Percentiles rank a stretch among this genome's conserved stretches.
phyloP scores from a whole-genome alignment of 441 rosid genomes.

The Mallotus repandus region DNA sequence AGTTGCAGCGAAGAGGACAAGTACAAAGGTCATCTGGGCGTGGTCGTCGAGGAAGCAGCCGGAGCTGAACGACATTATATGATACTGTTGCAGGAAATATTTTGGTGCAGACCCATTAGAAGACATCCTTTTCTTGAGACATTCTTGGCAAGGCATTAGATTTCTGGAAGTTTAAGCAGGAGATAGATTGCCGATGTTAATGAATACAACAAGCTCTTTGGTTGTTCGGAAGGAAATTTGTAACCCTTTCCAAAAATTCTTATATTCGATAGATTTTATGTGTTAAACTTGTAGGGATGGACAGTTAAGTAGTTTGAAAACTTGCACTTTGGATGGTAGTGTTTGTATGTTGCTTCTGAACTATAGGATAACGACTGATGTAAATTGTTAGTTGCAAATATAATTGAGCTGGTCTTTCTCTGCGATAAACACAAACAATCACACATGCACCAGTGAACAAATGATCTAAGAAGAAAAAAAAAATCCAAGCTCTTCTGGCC shows the following conservation, averaged over 20 bases:
- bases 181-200: background rate
- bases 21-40: slow-evolving; percentile 29
- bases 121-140: background rate
- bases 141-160: background rate
- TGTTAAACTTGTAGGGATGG: background rate
- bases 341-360: background rate
- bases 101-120: background rate
- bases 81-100: background rate
- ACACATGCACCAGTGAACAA: background rate
- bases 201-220: slow-evolving; percentile 1
- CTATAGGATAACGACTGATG: background rate
- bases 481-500: too few species aligned
- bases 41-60: slow-evolving; percentile 47
- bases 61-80: slow-evolving; percentile 21
- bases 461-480: too few species aligned
- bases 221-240: background rate
- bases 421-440: too few species aligned
- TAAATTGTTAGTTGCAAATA: background rate
- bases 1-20: slow-evolving; percentile 36
- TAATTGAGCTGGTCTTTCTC: background rate
- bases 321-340: background rate
- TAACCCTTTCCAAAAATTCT: background rate
- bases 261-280: background rate
- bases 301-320: background rate
- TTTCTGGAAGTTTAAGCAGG: background rate